These are phyloP conservation scores for Erysimum cheiranthoides DNA, from an alignment of 345 rosid genomes.

Conservation along the genomic window DNA sequence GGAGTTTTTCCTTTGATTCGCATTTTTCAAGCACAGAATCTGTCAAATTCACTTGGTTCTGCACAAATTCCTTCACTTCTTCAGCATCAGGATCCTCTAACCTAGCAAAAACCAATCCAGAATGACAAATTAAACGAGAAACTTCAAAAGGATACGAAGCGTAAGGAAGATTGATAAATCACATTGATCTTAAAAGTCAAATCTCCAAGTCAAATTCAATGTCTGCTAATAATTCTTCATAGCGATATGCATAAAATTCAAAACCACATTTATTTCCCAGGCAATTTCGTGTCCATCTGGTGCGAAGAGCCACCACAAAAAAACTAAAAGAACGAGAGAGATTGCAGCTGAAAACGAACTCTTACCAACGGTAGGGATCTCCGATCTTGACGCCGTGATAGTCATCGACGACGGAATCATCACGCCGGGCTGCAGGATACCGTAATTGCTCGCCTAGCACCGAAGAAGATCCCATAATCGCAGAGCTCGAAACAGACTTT, in stretches of 20 bases:
- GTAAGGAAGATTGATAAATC: not conserved
- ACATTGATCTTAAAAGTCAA: conserved; percentile 3
- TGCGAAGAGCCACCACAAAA: not conserved
- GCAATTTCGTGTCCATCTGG: not conserved
- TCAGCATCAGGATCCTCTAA: conserved; percentile 93
- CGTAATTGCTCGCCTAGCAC: conserved; percentile 47
- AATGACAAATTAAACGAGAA: not conserved
- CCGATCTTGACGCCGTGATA: conserved; percentile 74
- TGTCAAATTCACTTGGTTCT: conserved; percentile 71
- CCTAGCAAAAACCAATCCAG: conserved; percentile 48
- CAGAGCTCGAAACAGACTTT: conserved; percentile 10
- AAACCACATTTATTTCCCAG: not conserved
- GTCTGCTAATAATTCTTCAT: not conserved
- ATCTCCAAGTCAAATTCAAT: conserved; percentile 35
- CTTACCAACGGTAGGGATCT: conserved; percentile 92
- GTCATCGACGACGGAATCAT: conserved; percentile 81
- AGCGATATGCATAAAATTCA: not conserved
- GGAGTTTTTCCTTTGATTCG: conserved; percentile 64
- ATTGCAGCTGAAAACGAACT: not conserved
- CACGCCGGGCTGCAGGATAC: conserved; percentile 70
- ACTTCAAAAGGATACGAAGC: not conserved
- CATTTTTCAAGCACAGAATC: conserved; percentile 68
- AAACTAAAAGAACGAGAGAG: not conserved
- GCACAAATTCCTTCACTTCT: conserved; percentile 77
- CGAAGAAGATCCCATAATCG: conserved; percentile 67